Evolutionary conservation across 1,139 yeast species (phyloP).

Genomic region (Groenewaldozyma auringiensis): DNA sequence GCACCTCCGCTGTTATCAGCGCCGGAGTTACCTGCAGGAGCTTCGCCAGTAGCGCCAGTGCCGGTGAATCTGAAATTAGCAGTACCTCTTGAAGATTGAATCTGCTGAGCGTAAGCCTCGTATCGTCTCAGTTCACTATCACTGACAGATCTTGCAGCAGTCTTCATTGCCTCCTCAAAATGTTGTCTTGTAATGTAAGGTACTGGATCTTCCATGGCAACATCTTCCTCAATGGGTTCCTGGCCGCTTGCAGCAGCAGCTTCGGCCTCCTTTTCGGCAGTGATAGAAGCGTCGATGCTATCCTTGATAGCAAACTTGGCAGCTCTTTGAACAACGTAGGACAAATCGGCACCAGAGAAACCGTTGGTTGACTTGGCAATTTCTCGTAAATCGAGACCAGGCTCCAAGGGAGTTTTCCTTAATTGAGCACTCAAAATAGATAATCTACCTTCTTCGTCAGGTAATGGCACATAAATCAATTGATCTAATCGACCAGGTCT

Average conservation of each 20-base stretch:
- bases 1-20: constrained; percentile 34
- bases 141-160: constrained; percentile 94
- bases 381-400: constrained; percentile 80
- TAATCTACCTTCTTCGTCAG: constrained; percentile 89
- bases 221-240: constrained; percentile 36
- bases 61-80: constrained; percentile 37
- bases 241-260: constrained; percentile 45
- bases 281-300: constrained; percentile 71
- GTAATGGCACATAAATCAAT: constrained; percentile 95
- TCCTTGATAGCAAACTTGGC: constrained; percentile 99
- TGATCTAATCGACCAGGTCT: constrained; percentile 99
- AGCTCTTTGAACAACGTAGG: constrained; percentile 94
- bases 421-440: constrained; percentile 93
- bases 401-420: constrained; percentile 97
- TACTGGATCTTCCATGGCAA: constrained; percentile 78
- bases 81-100: constrained; percentile 90
- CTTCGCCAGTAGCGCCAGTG: constrained; percentile 25
- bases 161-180: constrained; percentile 98
- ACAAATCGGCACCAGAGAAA: constrained; percentile 98
- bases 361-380: constrained; percentile 93
- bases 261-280: constrained; percentile 41
- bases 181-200: constrained; percentile 90
- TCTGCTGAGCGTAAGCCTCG: constrained; percentile 96
- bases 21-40: constrained; percentile 24
- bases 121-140: constrained; percentile 98